A percentile compares a stretch with the other conserved stretches of the same genome.
phyloP scores from a whole-genome alignment of 108 stramenopile genomes.

The Conticribra guillardii region DNA sequence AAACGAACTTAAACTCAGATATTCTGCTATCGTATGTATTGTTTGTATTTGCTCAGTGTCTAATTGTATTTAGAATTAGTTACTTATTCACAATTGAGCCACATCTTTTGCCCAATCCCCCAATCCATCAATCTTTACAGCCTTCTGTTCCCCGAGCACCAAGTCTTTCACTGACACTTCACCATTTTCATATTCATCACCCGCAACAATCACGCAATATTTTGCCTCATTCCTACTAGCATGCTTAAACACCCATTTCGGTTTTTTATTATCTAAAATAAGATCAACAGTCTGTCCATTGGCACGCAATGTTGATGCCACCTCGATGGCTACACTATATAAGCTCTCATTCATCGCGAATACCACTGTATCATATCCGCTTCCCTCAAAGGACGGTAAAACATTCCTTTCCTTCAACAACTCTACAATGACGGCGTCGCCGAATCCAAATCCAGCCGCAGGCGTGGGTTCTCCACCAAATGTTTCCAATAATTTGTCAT shows the following conservation, averaged over 20 bases:
- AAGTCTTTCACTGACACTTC: conserved; percentile 87
- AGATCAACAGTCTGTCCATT: conserved; percentile 91
- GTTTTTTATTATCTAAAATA: conserved; percentile 89
- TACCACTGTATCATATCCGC: conserved; percentile 81
- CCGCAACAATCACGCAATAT: conserved; percentile 88
- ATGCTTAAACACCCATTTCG: conserved; percentile 97
- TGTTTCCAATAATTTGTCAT: conserved; percentile 94
- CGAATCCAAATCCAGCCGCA: conserved; percentile 98
- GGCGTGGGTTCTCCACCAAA: conserved; percentile 95
- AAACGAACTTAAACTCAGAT: too few species aligned
- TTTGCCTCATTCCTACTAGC: conserved; percentile 90
- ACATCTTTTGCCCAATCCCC: conserved; percentile 53
- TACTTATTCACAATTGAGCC: conserved; percentile 1
- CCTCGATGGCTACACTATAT: conserved; percentile 63
- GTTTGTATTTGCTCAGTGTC: too few species aligned
- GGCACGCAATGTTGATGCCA: conserved; percentile 68
- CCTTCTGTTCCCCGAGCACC: conserved; percentile 63
- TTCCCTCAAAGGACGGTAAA: conserved; percentile 85
- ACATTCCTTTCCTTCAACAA: conserved; percentile 88
- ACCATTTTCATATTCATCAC: conserved; percentile 86
- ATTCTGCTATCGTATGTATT: too few species aligned
- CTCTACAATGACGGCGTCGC: conserved; percentile 98
- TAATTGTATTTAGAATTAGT: too few species aligned
- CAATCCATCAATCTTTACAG: conserved; percentile 62
- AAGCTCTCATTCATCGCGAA: conserved; percentile 83